phyloP scores from a whole-genome alignment of 148 eudicot genomes.

The Rhododendron vialii region DNA sequence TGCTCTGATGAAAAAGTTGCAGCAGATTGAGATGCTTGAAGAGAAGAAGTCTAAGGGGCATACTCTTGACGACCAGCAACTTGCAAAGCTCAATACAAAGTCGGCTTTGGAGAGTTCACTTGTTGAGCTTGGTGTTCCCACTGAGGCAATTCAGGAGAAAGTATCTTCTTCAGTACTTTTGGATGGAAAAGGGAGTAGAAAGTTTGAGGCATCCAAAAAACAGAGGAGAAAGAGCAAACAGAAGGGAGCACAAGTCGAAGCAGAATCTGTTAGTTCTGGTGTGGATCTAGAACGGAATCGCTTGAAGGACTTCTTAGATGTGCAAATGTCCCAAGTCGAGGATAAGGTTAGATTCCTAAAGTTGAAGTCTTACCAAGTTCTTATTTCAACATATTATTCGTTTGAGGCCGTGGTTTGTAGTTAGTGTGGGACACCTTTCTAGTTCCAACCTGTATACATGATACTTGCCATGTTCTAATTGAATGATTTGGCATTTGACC shows the following conservation, averaged over 20 bases:
- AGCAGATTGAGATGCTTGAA: slow-evolving; percentile 97
- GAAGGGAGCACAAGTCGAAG: slow-evolving; percentile 33
- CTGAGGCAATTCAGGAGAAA: slow-evolving; percentile 33
- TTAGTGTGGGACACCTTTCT: not conserved
- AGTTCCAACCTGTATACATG: not conserved
- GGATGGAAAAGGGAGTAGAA: slow-evolving; percentile 55
- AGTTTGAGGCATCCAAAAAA: slow-evolving; percentile 51
- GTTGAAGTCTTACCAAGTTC: not conserved
- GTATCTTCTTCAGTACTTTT: slow-evolving; percentile 27
- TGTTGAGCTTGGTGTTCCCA: slow-evolving; percentile 72
- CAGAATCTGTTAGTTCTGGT: slow-evolving; percentile 20
- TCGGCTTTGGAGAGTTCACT: slow-evolving; percentile 61
- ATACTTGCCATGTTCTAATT: not conserved
- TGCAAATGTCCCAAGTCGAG: slow-evolving; percentile 27
- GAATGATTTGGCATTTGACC: not conserved
- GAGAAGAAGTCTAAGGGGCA: slow-evolving; percentile 70
- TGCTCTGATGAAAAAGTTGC: slow-evolving; percentile 76
- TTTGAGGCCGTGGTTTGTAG: not conserved
- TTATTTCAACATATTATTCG: not conserved
- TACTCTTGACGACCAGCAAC: slow-evolving; percentile 83
- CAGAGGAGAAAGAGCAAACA: slow-evolving; percentile 72
- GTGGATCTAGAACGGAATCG: slow-evolving; percentile 23
- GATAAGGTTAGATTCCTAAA: slow-evolving; percentile 42
- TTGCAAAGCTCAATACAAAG: slow-evolving; percentile 73
- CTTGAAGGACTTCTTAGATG: slow-evolving; percentile 30